Evolutionary conservation across 805 yeast genomes (phyloP), one percentile per base, ranked within the genome.

Genomic region (Lachancea quebecensis): DNA sequence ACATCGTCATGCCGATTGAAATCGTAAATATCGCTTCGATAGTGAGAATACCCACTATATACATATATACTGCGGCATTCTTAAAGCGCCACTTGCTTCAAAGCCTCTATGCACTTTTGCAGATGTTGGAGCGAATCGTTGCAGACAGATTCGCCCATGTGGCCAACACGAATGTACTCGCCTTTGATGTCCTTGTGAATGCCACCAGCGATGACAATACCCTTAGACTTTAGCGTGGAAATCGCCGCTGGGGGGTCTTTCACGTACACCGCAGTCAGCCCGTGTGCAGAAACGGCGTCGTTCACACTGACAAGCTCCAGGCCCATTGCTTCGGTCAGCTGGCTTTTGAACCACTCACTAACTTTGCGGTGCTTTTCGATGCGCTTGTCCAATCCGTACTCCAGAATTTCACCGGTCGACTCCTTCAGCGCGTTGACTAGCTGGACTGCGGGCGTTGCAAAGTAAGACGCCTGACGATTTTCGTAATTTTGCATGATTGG

Each of bases 401-500:
- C 68, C 47, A 87, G 67, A 51, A 89, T 81, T 62, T 85, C 89
- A 46, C 74, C 76, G 52, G 90, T 74, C 4, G 96, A 81, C 3
- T 76, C 84, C 62, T 79, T 79, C 57, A 88, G 74, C 12, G 96
- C 90, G 59, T 85, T 85, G 49, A 91, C 71, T 50, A 85, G 75
- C 69, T 88, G 96, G 38, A 86, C 83, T 0, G 97, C 85, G n/a
- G 96, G 97, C 7, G 97, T 91, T n/a, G 96, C 96, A 62, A 88
- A 91, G 71, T 90, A 93, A 8, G 90, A 43, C n/a, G 53, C 52
- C 52, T 75, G 72, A 39, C 90, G 90, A 40, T 77, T 64, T 71
- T 90, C 97, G 69, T 87, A 88, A 36, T 88, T 85, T 61, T 76
- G 69, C 89, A 90, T 81, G 60, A 90, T 76, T 35, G 97, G 96